Evolutionary conservation across 192 early-diverging fungal genomes (phyloP).

Genomic region (Thamnidium elegans): DNA sequence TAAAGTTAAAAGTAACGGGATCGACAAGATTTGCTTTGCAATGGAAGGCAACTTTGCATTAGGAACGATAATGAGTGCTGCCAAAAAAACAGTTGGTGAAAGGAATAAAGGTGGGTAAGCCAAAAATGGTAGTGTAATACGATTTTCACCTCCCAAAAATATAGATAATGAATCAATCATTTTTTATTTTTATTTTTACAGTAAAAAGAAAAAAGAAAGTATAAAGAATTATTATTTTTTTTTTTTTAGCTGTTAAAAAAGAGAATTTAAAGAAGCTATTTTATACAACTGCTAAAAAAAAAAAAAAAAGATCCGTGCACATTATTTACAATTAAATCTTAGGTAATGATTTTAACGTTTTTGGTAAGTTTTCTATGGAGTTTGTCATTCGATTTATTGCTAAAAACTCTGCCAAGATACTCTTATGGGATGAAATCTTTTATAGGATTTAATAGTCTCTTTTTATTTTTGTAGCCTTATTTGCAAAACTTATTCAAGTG

Average conservation of each 20-base stretch:
- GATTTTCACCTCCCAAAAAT: slow-evolving; percentile 5
- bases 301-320: background rate
- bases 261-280: background rate
- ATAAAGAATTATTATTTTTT: background rate
- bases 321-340: background rate
- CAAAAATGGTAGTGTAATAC: slow-evolving; percentile 7
- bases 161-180: background rate
- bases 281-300: background rate
- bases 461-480: no score
- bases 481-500: no score
- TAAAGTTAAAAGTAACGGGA: slow-evolving; percentile 19
- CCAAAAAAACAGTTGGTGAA: slow-evolving; percentile 2
- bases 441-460: no score
- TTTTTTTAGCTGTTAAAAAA: background rate
- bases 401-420: no score
- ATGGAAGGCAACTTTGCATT: background rate
- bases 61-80: slow-evolving; percentile 3
- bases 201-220: background rate
- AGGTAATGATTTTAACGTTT: no score
- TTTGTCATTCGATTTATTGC: no score
- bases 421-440: no score
- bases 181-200: background rate
- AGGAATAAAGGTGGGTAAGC: slow-evolving; percentile 3
- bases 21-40: slow-evolving; percentile 18
- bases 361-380: no score